Conservation (phyloP, 441 rosid species). For the Adansonia rubrostipa region DNA sequence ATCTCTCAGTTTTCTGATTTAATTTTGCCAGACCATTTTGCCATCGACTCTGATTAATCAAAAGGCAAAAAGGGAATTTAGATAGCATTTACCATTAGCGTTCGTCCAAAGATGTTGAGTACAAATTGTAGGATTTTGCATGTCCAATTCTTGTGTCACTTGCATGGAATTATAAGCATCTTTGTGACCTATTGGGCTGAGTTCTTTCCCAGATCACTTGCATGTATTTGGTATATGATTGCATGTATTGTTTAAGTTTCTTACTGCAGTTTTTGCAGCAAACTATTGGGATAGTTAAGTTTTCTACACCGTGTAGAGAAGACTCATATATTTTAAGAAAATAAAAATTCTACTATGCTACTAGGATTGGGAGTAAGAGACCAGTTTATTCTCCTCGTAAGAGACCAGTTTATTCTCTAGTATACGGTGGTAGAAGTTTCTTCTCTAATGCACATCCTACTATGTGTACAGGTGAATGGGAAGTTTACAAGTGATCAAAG, state of each 20-base stretch:
- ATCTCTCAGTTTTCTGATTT: slow-evolving; percentile 6
- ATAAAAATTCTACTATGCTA: slow-evolving; percentile 11
- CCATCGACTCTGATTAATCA: background rate
- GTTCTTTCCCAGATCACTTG: background rate
- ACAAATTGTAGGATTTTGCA: background rate
- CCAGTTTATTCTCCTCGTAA: slow-evolving; percentile 2
- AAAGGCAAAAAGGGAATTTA: background rate
- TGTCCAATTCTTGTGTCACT: background rate
- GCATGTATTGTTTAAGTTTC: background rate
- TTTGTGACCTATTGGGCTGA: slow-evolving; percentile 10
- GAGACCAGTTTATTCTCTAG: background rate
- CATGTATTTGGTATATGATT: background rate
- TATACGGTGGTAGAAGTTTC: background rate
- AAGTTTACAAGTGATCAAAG: slow-evolving; percentile 85
- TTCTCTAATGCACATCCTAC: slow-evolving; percentile 16
- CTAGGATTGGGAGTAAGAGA: background rate
- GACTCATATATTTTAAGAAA: background rate
- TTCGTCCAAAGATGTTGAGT: background rate
- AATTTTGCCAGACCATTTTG: background rate
- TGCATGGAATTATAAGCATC: background rate
- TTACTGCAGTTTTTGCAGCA: background rate
- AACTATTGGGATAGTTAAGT: background rate
- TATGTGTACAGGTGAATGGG: slow-evolving; percentile 79
- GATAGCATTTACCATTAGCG: background rate
- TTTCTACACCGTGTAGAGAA: background rate